A percentile compares a stretch with the other conserved stretches of the same genome.
Conservation (phyloP, 495 filamentous ascomycete genomes). For the Choiromyces venosus region DNA sequence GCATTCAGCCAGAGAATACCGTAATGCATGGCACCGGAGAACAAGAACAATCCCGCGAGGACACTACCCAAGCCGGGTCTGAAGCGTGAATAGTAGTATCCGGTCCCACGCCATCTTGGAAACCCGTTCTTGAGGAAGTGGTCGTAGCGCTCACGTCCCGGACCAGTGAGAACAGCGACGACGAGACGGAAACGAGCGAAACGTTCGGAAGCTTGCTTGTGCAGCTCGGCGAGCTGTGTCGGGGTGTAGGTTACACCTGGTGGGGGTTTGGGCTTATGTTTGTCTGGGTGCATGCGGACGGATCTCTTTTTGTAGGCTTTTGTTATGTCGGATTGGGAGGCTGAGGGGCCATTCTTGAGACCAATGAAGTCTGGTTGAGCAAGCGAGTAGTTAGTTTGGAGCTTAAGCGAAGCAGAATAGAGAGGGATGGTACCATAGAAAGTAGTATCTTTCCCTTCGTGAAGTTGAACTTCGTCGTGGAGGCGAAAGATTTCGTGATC, state of each 20-base stretch:
- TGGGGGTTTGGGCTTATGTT: slow-evolving; percentile 58
- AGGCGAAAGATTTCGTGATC: slow-evolving; percentile 97
- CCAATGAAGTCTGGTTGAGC: slow-evolving; percentile 65
- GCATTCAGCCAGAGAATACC: slow-evolving; percentile 73
- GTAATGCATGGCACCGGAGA: slow-evolving; percentile 81
- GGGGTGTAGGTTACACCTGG: slow-evolving; percentile 59
- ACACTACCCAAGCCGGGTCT: slow-evolving; percentile 83
- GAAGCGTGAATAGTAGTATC: slow-evolving; percentile 94
- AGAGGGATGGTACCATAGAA: slow-evolving; percentile 64
- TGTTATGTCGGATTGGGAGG: slow-evolving; percentile 81
- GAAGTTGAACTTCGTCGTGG: slow-evolving; percentile 69
- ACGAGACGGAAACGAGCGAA: slow-evolving; percentile 78
- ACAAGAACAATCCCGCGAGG: slow-evolving; percentile 72
- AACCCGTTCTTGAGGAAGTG: slow-evolving; percentile 93
- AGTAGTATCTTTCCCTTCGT: slow-evolving; percentile 73
- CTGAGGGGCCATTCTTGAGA: slow-evolving; percentile 54
- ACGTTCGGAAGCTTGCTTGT: slow-evolving; percentile 70
- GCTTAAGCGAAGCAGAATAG: neutral
- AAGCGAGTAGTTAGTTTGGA: neutral
- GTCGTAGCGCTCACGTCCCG: slow-evolving; percentile 80
- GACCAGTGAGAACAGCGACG: slow-evolving; percentile 74
- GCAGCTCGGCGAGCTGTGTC: slow-evolving; percentile 64
- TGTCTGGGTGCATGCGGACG: slow-evolving; percentile 80
- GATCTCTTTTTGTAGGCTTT: slow-evolving; percentile 90
- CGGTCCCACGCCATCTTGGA: slow-evolving; percentile 91